Conservation (phyloP, 768 basidiomycete genomes). For the Cantharellus cinnabarinus region DNA sequence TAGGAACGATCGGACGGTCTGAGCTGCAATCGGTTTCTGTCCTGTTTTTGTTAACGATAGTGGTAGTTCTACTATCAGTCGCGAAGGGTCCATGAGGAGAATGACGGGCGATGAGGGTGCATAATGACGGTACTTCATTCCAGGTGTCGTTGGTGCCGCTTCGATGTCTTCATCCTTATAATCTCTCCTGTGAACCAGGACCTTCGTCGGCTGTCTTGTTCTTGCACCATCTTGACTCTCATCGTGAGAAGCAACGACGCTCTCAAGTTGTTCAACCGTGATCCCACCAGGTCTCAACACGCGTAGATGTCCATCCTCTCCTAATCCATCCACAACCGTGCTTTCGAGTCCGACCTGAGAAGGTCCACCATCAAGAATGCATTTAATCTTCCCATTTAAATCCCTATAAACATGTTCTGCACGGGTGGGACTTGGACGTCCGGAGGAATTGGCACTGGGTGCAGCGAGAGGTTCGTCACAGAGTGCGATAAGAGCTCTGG, state of each 20-base stretch:
- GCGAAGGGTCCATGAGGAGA: conserved; percentile 35
- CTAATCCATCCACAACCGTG: conserved; percentile 79
- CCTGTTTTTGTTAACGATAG: not conserved
- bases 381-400: conserved; percentile 42
- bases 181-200: conserved; percentile 65
- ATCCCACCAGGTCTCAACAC: conserved; percentile 83
- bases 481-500: conserved; percentile 66
- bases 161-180: conserved; percentile 51
- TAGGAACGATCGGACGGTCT: not conserved
- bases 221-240: conserved; percentile 16
- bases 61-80: conserved; percentile 22
- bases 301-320: conserved; percentile 52
- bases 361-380: conserved; percentile 82
- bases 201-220: conserved; percentile 13
- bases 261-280: conserved; percentile 70
- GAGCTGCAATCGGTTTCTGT: not conserved
- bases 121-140: conserved; percentile 98
- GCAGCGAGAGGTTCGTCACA: conserved; percentile 68
- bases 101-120: conserved; percentile 76
- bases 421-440: conserved; percentile 82
- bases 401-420: conserved; percentile 72
- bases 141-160: conserved; percentile 76
- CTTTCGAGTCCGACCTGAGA: conserved; percentile 87
- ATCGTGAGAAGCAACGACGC: conserved; percentile 23
- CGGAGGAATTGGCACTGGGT: conserved; percentile 87